Percentiles rank a stretch among this genome's conserved stretches.
Conservation (phyloP, 2,329 filamentous ascomycete genomes). For the Knufia petricola region DNA sequence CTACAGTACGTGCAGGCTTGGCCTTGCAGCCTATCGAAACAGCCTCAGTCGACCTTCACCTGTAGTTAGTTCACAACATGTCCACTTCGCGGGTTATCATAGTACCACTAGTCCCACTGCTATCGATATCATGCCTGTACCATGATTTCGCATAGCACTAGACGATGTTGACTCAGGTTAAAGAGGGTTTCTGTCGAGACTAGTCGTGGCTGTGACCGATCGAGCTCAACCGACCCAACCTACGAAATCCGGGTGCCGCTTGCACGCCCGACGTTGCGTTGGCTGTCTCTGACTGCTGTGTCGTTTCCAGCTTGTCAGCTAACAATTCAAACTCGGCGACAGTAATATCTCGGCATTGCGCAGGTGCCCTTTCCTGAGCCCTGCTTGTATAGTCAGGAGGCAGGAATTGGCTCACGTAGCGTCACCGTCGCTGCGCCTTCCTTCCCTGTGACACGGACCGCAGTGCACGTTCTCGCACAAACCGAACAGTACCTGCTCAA, state of each 20-base stretch:
- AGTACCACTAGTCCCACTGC: not conserved
- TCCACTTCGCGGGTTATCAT: too few species aligned
- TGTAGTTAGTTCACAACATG: too few species aligned
- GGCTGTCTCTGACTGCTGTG: not conserved
- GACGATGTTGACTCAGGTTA: not conserved
- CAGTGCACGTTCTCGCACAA: not conserved
- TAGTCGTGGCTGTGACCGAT: not conserved
- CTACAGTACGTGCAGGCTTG: too few species aligned
- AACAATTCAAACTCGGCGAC: not conserved
- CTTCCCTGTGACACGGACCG: conserved; percentile 6
- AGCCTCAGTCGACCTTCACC: too few species aligned
- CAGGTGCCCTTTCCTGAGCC: too few species aligned
- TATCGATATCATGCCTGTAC: conserved; percentile 9
- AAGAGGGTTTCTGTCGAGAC: not conserved
- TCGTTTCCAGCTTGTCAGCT: not conserved
- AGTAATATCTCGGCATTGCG: not conserved
- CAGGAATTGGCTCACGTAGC: not conserved
- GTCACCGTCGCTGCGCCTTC: not conserved
- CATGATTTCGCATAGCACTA: conserved; percentile 1
- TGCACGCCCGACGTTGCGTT: not conserved
- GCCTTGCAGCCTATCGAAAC: too few species aligned
- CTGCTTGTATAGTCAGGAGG: not conserved
- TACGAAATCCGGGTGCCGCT: not conserved
- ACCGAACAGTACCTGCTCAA: not conserved
- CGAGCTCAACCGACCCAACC: not conserved